Percentiles rank a stretch among this genome's conserved stretches.
phyloP scores from a whole-genome alignment of 2,329 filamentous ascomycete genomes.

The Phialophora macrospora region DNA sequence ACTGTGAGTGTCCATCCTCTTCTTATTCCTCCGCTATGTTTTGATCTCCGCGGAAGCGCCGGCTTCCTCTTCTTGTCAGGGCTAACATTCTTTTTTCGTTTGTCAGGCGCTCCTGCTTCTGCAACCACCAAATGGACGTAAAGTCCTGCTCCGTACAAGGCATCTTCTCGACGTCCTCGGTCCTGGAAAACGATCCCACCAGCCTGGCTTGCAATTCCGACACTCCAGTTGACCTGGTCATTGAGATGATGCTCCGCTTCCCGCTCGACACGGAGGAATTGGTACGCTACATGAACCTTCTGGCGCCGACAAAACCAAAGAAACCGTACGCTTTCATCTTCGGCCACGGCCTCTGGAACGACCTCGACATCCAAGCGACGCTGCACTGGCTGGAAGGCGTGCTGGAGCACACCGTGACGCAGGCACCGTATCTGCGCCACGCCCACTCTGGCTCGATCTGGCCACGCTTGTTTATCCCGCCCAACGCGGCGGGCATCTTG shows the following conservation, averaged over 20 bases:
- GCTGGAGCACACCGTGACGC: conserved; percentile 88
- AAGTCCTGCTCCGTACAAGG: conserved; percentile 57
- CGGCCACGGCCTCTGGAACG: conserved; percentile 56
- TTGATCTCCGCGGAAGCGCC: neutral
- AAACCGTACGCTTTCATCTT: conserved; percentile 52
- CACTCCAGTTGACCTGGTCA: conserved; percentile 46
- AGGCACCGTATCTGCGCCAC: conserved; percentile 31
- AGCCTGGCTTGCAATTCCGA: conserved; percentile 49
- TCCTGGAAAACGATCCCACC: conserved; percentile 49
- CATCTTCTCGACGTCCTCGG: conserved; percentile 55
- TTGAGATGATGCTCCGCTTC: conserved; percentile 53
- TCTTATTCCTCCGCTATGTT: neutral
- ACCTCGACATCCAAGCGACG: conserved; percentile 51
- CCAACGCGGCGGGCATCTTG: conserved; percentile 53
- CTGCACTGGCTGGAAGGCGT: conserved; percentile 71
- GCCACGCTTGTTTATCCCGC: conserved; percentile 49
- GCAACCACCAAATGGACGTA: conserved; percentile 57
- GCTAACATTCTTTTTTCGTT: conserved; percentile 2
- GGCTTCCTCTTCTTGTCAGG: no score
- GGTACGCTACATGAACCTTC: conserved; percentile 46
- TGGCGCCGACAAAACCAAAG: conserved; percentile 43
- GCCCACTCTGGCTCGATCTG: conserved; percentile 28
- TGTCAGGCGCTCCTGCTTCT: conserved; percentile 52
- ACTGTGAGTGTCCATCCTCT: conserved; percentile 40
- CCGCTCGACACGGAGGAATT: conserved; percentile 52